phyloP scores from a whole-genome alignment of 495 filamentous ascomycete genomes.

The Lepraria neglecta region DNA sequence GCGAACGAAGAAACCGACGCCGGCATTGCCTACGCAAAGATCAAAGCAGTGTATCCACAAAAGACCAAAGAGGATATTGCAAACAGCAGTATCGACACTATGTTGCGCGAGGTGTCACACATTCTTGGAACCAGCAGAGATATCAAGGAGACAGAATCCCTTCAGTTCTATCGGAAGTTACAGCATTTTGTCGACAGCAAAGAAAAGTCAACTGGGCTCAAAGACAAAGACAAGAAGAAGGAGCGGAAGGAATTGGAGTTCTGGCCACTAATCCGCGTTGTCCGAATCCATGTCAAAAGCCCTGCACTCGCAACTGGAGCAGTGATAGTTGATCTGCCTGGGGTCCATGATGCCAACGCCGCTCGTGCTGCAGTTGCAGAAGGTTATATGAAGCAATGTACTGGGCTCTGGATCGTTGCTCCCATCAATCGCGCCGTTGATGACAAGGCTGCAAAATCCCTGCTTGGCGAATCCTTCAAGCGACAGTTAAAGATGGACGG shows the following conservation, averaged over 20 bases:
- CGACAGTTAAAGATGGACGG: slow-evolving; percentile 62
- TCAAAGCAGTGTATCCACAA: slow-evolving; percentile 57
- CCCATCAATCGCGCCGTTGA: slow-evolving; percentile 53
- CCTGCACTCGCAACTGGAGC: slow-evolving; percentile 53
- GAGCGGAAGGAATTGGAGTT: slow-evolving; percentile 42
- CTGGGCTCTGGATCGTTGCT: slow-evolving; percentile 38
- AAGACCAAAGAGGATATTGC: slow-evolving; percentile 46
- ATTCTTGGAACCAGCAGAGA: slow-evolving; percentile 45
- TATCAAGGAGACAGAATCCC: slow-evolving; percentile 36
- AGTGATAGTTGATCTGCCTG: slow-evolving; percentile 62
- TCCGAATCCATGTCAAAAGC: slow-evolving; percentile 52
- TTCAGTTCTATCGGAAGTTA: slow-evolving; percentile 41
- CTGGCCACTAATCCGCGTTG: slow-evolving; percentile 64
- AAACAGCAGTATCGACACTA: slow-evolving; percentile 32
- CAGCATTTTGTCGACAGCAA: slow-evolving; percentile 49
- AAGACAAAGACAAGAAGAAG: slow-evolving; percentile 31
- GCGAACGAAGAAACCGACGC: slow-evolving; percentile 39
- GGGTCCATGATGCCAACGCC: slow-evolving; percentile 57
- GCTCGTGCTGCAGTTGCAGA: slow-evolving; percentile 55
- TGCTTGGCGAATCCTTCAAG: slow-evolving; percentile 57
- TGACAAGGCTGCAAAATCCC: slow-evolving; percentile 55
- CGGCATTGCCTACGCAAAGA: slow-evolving; percentile 55
- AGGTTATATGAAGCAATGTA: slow-evolving; percentile 54
- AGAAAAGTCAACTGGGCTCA: slow-evolving; percentile 40
- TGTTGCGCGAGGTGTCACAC: slow-evolving; percentile 37